Evolutionary conservation across 2,329 filamentous ascomycete species (phyloP).

Genomic region (Salinomyces thailandicus): DNA sequence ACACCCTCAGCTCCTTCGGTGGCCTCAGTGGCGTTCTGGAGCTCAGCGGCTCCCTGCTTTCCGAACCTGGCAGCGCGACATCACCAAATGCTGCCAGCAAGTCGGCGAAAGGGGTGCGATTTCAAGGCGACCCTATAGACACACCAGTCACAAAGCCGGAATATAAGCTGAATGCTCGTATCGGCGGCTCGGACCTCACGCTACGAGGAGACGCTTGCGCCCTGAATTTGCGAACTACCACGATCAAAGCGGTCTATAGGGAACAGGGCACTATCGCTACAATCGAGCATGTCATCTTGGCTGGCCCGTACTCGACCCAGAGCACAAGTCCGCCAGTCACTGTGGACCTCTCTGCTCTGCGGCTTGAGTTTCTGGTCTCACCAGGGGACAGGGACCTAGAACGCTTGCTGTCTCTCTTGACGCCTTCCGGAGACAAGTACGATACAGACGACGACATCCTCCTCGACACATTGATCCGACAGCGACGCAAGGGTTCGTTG

Average conservation of each 20-base stretch:
- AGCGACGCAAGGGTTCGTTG: constrained; percentile 77
- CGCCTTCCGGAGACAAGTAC: constrained; percentile 83
- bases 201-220: constrained; percentile 70
- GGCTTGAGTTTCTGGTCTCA: constrained; percentile 59
- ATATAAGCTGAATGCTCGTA: constrained; percentile 61
- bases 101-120: constrained; percentile 44
- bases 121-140: constrained; percentile 35
- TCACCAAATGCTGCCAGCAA: constrained; percentile 25
- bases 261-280: constrained; percentile 60
- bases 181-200: constrained; percentile 66
- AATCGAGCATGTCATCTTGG: constrained; percentile 64
- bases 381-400: constrained; percentile 75
- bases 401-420: constrained; percentile 72
- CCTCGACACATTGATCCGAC: constrained; percentile 78
- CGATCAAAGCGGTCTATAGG: constrained; percentile 70
- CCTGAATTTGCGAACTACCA: constrained; percentile 63
- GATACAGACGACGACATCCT: constrained; percentile 87
- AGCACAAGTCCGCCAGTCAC: constrained; percentile 30
- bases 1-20: constrained; percentile 79
- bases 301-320: constrained; percentile 48
- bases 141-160: constrained; percentile 20
- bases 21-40: constrained; percentile 86
- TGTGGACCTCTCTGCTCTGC: constrained; percentile 33
- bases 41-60: constrained; percentile 73
- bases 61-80: constrained; percentile 39